These are phyloP conservation scores for Ustilago nuda DNA, from an alignment of 1,284 basidiomycete genomes.

Conservation along the genomic window DNA sequence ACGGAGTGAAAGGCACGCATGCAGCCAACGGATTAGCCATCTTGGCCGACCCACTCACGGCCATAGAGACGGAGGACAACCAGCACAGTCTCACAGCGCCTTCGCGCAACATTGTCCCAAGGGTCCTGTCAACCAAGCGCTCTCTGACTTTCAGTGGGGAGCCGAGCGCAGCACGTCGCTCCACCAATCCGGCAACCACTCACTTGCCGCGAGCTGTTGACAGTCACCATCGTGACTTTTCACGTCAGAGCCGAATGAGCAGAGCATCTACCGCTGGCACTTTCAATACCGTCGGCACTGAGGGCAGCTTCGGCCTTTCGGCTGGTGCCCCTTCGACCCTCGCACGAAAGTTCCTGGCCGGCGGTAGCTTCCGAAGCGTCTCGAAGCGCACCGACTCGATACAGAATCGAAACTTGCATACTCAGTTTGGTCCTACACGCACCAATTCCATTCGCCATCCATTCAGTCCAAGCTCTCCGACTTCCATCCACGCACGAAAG, in stretches of 20 bases:
- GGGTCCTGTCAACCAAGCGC: slow-evolving; percentile 33
- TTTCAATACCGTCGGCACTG: slow-evolving; percentile 56
- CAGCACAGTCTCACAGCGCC: slow-evolving; percentile 7
- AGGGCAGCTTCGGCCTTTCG: slow-evolving; percentile 54
- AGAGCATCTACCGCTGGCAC: slow-evolving; percentile 53
- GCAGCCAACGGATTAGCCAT: slow-evolving; percentile 9
- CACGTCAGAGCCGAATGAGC: slow-evolving; percentile 55
- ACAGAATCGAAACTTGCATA: slow-evolving; percentile 14
- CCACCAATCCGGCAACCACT: slow-evolving; percentile 5
- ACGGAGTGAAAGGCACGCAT: not conserved
- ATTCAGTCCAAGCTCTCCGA: slow-evolving; percentile 10
- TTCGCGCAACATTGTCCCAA: slow-evolving; percentile 22
- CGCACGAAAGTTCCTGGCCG: slow-evolving; percentile 30
- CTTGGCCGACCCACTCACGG: not conserved
- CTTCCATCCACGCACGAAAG: slow-evolving; percentile 22
- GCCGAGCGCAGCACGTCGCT: slow-evolving; percentile 6
- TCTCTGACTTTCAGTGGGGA: slow-evolving; percentile 38
- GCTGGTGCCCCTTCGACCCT: slow-evolving; percentile 34
- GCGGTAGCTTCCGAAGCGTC: slow-evolving; percentile 27
- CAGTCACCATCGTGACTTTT: slow-evolving; percentile 41
- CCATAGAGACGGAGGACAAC: not conserved
- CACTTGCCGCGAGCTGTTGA: slow-evolving; percentile 25
- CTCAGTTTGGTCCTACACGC: slow-evolving; percentile 7
- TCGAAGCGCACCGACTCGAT: slow-evolving; percentile 17
- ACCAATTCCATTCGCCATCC: slow-evolving; percentile 13